These are phyloP conservation scores for Luvunga scandens DNA, from an alignment of 345 rosid species.

Conservation along the genomic window DNA sequence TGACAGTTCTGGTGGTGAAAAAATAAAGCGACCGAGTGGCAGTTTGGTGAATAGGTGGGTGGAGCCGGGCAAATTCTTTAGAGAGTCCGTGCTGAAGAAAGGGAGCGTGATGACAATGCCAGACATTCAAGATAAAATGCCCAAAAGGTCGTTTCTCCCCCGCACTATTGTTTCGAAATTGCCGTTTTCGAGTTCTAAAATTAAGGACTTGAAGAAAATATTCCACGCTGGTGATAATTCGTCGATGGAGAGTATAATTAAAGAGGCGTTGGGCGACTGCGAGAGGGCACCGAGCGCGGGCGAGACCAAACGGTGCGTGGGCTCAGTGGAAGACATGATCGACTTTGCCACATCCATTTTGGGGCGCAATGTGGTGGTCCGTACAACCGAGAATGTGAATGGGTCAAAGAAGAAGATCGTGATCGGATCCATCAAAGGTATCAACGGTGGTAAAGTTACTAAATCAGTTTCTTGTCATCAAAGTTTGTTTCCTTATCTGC, in stretches of 20 bases:
- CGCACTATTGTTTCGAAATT: slow-evolving; percentile 54
- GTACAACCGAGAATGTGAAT: slow-evolving; percentile 50
- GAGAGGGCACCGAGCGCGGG: slow-evolving; percentile 66
- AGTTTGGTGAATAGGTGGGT: slow-evolving; percentile 62
- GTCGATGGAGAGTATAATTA: slow-evolving; percentile 49
- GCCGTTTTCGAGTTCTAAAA: slow-evolving; percentile 51
- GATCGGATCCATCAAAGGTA: slow-evolving; percentile 55
- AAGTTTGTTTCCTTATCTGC: slow-evolving; percentile 72
- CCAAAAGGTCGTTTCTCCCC: slow-evolving; percentile 85
- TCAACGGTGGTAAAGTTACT: slow-evolving; percentile 69
- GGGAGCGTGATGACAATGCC: slow-evolving; percentile 82
- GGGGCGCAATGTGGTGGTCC: slow-evolving; percentile 52
- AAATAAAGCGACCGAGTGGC: slow-evolving; percentile 23
- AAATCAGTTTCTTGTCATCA: slow-evolving; percentile 89
- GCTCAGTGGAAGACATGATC: slow-evolving; percentile 84
- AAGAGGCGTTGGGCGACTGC: slow-evolving; percentile 58
- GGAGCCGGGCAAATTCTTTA: slow-evolving; percentile 80
- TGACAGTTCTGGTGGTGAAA: slow-evolving; percentile 9
- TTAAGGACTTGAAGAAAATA: slow-evolving; percentile 27
- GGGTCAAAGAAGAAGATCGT: slow-evolving; percentile 56
- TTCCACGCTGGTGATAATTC: slow-evolving; percentile 69
- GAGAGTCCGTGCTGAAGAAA: slow-evolving; percentile 60
- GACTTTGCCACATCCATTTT: slow-evolving; percentile 75
- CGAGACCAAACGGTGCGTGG: slow-evolving; percentile 83
- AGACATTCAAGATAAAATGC: slow-evolving; percentile 86